Conservation (phyloP, 257 asterid species). For the Schizonepeta tenuifolia region DNA sequence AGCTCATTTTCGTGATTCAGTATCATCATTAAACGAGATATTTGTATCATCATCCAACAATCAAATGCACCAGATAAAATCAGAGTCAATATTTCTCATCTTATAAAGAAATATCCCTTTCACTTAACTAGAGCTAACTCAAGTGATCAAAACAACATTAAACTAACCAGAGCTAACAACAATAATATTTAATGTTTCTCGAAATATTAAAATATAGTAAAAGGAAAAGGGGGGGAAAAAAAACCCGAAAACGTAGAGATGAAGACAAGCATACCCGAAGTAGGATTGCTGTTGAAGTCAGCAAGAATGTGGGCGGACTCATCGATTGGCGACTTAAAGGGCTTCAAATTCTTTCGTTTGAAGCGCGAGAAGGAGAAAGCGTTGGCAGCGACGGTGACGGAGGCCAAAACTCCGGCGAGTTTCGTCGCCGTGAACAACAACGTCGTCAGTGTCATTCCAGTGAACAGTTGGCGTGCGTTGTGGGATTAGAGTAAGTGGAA, state of each 20-base stretch:
- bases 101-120: background rate
- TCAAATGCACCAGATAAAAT: too few species aligned
- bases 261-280: constrained; percentile 42
- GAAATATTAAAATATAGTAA: background rate
- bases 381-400: constrained; percentile 86
- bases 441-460: constrained; percentile 55
- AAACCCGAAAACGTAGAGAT: background rate
- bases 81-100: too few species aligned
- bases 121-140: background rate
- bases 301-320: constrained; percentile 77
- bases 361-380: constrained; percentile 71
- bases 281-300: constrained; percentile 51
- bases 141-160: background rate
- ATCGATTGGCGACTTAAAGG: constrained; percentile 68
- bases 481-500: constrained; percentile 7
- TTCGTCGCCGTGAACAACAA: constrained; percentile 73
- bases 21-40: constrained; percentile 2
- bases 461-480: background rate
- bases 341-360: constrained; percentile 62
- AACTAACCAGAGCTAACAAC: background rate
- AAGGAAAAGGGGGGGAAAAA: background rate
- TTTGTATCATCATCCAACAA: constrained; percentile 2
- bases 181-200: too few species aligned
- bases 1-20: background rate
- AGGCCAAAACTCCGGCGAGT: constrained; percentile 76